Evolutionary conservation across 352 stramenopile genomes (phyloP).

Genomic region (Pythium utonaiense): DNA sequence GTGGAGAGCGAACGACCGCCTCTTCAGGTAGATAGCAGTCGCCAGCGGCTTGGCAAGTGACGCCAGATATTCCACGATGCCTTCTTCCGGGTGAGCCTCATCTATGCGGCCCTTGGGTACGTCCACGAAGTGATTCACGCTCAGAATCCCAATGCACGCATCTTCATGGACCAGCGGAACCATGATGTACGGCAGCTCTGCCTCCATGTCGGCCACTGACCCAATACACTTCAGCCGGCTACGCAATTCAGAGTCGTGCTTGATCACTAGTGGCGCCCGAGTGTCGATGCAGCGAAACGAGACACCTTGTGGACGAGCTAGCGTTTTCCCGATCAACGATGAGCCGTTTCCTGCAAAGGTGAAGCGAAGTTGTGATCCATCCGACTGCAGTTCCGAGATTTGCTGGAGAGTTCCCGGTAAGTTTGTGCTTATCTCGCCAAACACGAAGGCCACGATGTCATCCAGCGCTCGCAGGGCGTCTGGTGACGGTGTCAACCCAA

Average conservation of each 20-base stretch:
- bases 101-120: slow-evolving; percentile 56
- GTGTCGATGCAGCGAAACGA: slow-evolving; percentile 57
- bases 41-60: slow-evolving; percentile 40
- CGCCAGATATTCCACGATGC: slow-evolving; percentile 50
- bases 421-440: slow-evolving; percentile 42
- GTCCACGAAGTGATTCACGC: slow-evolving; percentile 49
- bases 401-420: slow-evolving; percentile 55
- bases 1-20: slow-evolving; percentile 45
- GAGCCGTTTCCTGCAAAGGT: slow-evolving; percentile 50
- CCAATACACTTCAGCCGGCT: slow-evolving; percentile 27
- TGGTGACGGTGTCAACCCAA: slow-evolving; percentile 47
- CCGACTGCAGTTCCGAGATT: slow-evolving; percentile 49
- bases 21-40: slow-evolving; percentile 56
- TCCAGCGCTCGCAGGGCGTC: slow-evolving; percentile 48
- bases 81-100: slow-evolving; percentile 59
- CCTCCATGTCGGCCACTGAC: background rate
- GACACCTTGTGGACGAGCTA: slow-evolving; percentile 47
- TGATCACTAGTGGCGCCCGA: slow-evolving; percentile 37
- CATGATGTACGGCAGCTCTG: slow-evolving; percentile 52
- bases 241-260: slow-evolving; percentile 29
- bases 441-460: slow-evolving; percentile 37
- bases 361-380: slow-evolving; percentile 41
- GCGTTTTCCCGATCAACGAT: slow-evolving; percentile 24
- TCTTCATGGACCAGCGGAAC: slow-evolving; percentile 70
- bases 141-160: slow-evolving; percentile 49